Conservation (phyloP, 192 early-diverging fungal genomes). For the Helicostylum pulchrum region DNA sequence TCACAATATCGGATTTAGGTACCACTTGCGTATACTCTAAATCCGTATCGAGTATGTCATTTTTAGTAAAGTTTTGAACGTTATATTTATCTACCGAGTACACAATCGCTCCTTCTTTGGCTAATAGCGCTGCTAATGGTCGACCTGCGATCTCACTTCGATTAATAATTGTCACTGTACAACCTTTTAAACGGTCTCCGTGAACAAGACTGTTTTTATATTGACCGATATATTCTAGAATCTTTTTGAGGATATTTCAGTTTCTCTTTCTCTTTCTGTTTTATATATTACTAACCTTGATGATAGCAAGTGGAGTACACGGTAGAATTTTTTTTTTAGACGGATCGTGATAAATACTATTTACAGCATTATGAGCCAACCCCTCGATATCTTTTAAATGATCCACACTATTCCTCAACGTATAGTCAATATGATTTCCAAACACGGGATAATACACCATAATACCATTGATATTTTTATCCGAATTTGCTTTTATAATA, state of each 20-base stretch:
- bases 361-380: slow-evolving; percentile 87
- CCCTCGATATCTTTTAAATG: slow-evolving; percentile 95
- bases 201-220: slow-evolving; percentile 83
- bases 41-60: slow-evolving; percentile 63
- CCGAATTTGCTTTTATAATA: slow-evolving; percentile 86
- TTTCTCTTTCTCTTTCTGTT: neutral
- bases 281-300: slow-evolving; percentile 63
- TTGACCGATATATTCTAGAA: slow-evolving; percentile 93
- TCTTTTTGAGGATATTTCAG: slow-evolving; percentile 31
- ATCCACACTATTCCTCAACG: slow-evolving; percentile 49
- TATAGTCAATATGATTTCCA: slow-evolving; percentile 76
- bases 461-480: slow-evolving; percentile 83
- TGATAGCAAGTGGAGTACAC: slow-evolving; percentile 93
- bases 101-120: slow-evolving; percentile 97
- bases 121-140: slow-evolving; percentile 93
- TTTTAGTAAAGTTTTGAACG: slow-evolving; percentile 62
- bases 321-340: slow-evolving; percentile 92
- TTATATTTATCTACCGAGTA: slow-evolving; percentile 92
- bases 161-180: slow-evolving; percentile 90
- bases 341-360: slow-evolving; percentile 83
- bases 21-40: slow-evolving; percentile 77
- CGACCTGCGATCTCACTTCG: slow-evolving; percentile 96
- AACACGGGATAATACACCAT: slow-evolving; percentile 99
- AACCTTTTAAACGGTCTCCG: slow-evolving; percentile 92
- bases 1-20: slow-evolving; percentile 90